Conservation (phyloP, 106 monocot species). For the Dioscorea alata region DNA sequence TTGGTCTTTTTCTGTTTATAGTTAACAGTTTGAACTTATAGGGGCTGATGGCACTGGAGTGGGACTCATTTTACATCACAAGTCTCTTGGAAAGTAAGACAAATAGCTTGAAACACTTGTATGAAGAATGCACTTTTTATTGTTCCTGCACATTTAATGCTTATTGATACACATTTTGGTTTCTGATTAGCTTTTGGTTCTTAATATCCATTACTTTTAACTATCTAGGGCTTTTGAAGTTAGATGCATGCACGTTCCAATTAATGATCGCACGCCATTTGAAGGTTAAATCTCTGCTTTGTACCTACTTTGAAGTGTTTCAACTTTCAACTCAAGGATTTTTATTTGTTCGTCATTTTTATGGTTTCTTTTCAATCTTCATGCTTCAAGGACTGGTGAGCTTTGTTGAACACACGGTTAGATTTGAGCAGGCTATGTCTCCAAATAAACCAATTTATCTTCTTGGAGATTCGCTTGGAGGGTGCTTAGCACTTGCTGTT, state of each 20-base stretch:
- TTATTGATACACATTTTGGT: too few species aligned
- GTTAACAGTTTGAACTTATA: slow-evolving; percentile 11
- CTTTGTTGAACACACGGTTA: slow-evolving; percentile 56
- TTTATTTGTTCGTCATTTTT: neutral
- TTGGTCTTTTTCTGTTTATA: too few species aligned
- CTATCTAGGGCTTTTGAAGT: slow-evolving; percentile 68
- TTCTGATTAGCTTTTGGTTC: too few species aligned
- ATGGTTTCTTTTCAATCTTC: neutral
- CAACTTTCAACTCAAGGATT: neutral
- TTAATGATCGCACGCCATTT: slow-evolving; percentile 76
- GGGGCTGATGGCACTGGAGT: slow-evolving; percentile 66
- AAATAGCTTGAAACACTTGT: too few species aligned
- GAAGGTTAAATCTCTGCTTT: slow-evolving; percentile 42
- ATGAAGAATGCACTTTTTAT: too few species aligned
- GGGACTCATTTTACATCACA: slow-evolving; percentile 83
- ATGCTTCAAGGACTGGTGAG: slow-evolving; percentile 44
- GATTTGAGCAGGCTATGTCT: slow-evolving; percentile 43
- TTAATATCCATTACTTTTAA: neutral
- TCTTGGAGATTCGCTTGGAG: slow-evolving; percentile 91
- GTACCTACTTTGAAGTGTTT: neutral
- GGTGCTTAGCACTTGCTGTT: slow-evolving; percentile 79
- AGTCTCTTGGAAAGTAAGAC: slow-evolving; percentile 74
- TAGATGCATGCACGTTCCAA: slow-evolving; percentile 76
- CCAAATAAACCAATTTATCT: slow-evolving; percentile 77
- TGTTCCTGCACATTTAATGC: too few species aligned